Conservation (phyloP, 768 basidiomycete species). For the Neoboletus subvelutipes region DNA sequence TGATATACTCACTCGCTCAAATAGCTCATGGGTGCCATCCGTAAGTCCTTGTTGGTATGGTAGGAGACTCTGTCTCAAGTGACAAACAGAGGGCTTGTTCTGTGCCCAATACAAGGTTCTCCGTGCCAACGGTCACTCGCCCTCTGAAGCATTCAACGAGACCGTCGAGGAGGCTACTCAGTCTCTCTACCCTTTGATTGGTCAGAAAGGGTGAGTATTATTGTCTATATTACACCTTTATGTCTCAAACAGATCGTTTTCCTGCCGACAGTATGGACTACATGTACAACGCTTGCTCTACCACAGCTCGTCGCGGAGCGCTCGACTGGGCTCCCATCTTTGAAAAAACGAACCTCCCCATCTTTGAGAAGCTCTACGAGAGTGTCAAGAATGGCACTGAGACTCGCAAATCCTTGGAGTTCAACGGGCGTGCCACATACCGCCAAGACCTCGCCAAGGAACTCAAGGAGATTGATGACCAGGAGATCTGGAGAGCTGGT, state of each 20-base stretch:
- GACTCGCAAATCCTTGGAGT: constrained; percentile 95
- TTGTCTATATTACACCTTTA: neutral
- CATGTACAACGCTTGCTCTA: constrained; percentile 99
- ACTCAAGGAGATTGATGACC: constrained; percentile 91
- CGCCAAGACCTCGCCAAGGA: constrained; percentile 91
- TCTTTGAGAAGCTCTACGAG: constrained; percentile 94
- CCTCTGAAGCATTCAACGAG: constrained; percentile 99
- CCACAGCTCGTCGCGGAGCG: constrained; percentile 97
- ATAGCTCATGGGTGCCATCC: constrained; percentile 96
- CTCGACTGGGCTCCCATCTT: constrained; percentile 99
- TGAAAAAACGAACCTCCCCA: constrained; percentile 89
- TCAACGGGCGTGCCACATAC: constrained; percentile 91
- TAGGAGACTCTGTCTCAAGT: constrained; percentile 4
- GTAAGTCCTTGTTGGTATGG: constrained; percentile 43
- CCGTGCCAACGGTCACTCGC: constrained; percentile 92
- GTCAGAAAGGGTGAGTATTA: constrained; percentile 75
- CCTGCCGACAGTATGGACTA: constrained; percentile 80
- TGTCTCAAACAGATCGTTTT: neutral
- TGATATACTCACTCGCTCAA: constrained; percentile 6
- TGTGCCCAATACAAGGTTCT: constrained; percentile 98
- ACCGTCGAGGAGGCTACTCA: constrained; percentile 99
- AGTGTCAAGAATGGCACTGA: constrained; percentile 94
- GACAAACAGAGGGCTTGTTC: constrained; percentile 85
- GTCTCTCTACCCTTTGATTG: constrained; percentile 95
- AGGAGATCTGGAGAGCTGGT: constrained; percentile 98